Evolutionary conservation across 2,329 filamentous ascomycete genomes (phyloP), one percentile per base, ranked within the genome.

Genomic region (Tolypocladium sp.): DNA sequence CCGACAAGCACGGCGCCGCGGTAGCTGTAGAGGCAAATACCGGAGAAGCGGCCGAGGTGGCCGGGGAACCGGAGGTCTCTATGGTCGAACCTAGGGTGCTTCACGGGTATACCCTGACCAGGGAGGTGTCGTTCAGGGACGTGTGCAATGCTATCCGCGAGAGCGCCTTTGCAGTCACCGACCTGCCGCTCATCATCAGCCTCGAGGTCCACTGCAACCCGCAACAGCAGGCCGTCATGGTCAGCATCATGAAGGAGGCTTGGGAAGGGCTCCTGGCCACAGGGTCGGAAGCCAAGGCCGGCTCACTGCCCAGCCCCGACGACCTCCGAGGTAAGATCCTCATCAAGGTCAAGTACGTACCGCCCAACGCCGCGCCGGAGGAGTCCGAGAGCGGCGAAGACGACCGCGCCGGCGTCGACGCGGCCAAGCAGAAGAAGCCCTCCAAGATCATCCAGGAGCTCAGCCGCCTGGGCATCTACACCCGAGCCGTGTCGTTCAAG

Each of bases 41-140:
- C 22, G 38, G 58, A 38, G 56, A 22, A 35, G 58, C 10, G 1
- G 54, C 58, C 27, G 56, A 58, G 64, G 60, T 44, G 15, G 56
- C 63, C 55, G 62, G 65, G 60, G 59, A 64, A 59, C 57, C 66
- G 49, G 57, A 72, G 59, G 61, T 73, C 6, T 71, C 71, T 46
- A 63, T 73, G 4, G 66, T 79, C 17, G 92, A 96, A 70, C 92
- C 92, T 1, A 80, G 86, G 44, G 92, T 96, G 1, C 78, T 93
- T 9, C 92, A 96, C 71, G 92, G 91, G 1, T 91, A 96, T 72
- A 97, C 94, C 0, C 80, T 96, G 25, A 99, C 94, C 20, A 92
- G 90, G 65, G 89, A 94, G 61, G 85, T 96, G 44, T 82, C 89
- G 0, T 97, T 97, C 73, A 85, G 92, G 56, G 84, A 89, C 49